Evolutionary conservation across 1,284 basidiomycete genomes (phyloP), one percentile per base, ranked within the genome.

Genomic region (Somion occarium): DNA sequence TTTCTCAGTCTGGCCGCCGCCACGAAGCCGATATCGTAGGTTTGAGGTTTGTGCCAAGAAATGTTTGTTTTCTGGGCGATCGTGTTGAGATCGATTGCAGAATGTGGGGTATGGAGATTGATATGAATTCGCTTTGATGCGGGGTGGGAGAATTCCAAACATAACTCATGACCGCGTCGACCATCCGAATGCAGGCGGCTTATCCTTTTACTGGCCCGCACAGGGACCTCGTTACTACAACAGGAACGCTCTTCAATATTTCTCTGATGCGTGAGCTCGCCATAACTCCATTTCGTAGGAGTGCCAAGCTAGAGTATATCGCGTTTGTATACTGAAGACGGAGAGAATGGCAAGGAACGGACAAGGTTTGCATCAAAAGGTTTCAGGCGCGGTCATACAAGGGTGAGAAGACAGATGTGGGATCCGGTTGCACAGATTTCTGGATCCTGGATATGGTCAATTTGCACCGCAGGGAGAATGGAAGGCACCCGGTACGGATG

Each of bases 21-120:
- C 30, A 34, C 30, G 30, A 34, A 34, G 30, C 30, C 15, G 7
- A 9, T 24, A 12, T 22, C 19, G 18, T 19, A 18, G 9, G 12
- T 9, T 24, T 20, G 18, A 18, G 43, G 4, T 7, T 13, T 18
- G 13, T 20, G 46, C 26, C 1, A 37, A 22, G 30, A 15, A 34
- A 15, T 34, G 30, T 34, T 15, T 15, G 7, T 34, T 34, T 34
- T 34, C 30, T 34, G 30, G 30, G 30, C 30, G 30, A n/a, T 34
- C 30, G 30, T 7, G 30, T 7, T 15, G 15, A 34, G 15, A 15
- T 15, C 7, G 30, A 34, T 34, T 34, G 15, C 30, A 7, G 2
- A 34, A 48, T 20, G 20, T 37, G 46, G 37, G 26, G 46, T 48
- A 18, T 24, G 24, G 44, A 24, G 44, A n/a, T 23, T 23, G 27